phyloP scores from a whole-genome alignment of 2,329 filamentous ascomycete genomes.

The Penicillium corylophilum region DNA sequence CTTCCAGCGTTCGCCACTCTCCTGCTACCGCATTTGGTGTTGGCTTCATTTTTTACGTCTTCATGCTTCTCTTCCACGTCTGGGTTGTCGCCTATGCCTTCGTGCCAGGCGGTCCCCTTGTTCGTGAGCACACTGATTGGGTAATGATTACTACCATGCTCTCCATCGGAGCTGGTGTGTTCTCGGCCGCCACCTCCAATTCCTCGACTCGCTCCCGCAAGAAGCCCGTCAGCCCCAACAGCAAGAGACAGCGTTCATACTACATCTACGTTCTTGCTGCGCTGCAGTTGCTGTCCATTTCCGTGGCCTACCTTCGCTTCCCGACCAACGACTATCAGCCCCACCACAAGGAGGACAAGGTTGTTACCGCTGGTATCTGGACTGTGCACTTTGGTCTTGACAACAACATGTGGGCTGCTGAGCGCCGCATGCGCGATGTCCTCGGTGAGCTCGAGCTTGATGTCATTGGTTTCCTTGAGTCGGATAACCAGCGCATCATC shows the following conservation, averaged over 20 bases:
- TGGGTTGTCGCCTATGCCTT: constrained; percentile 99
- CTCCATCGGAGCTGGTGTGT: constrained; percentile 79
- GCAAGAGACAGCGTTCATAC: constrained; percentile 60
- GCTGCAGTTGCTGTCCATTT: constrained; percentile 77
- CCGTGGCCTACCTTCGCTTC: constrained; percentile 84
- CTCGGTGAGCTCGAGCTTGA: constrained; percentile 96
- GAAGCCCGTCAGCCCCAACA: constrained; percentile 38
- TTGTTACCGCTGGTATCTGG: constrained; percentile 95
- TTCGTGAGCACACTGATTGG: constrained; percentile 94
- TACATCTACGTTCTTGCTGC: constrained; percentile 70
- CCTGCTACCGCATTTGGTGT: constrained; percentile 81
- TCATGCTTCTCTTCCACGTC: constrained; percentile 94
- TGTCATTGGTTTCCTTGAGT: constrained; percentile 90
- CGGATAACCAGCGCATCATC: constrained; percentile 93
- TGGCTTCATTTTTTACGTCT: constrained; percentile 87
- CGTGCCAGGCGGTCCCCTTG: constrained; percentile 86
- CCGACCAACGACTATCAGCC: constrained; percentile 88
- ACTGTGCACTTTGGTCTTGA: constrained; percentile 97
- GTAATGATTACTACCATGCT: constrained; percentile 86
- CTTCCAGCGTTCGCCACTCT: constrained; percentile 71
- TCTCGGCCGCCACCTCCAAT: constrained; percentile 61
- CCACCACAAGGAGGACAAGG: constrained; percentile 81
- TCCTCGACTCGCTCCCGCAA: constrained; percentile 43
- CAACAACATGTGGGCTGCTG: constrained; percentile 98
- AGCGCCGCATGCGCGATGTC: constrained; percentile 87